Conservation (phyloP, 345 rosid genomes). For the Stellera chamaejasme region DNA sequence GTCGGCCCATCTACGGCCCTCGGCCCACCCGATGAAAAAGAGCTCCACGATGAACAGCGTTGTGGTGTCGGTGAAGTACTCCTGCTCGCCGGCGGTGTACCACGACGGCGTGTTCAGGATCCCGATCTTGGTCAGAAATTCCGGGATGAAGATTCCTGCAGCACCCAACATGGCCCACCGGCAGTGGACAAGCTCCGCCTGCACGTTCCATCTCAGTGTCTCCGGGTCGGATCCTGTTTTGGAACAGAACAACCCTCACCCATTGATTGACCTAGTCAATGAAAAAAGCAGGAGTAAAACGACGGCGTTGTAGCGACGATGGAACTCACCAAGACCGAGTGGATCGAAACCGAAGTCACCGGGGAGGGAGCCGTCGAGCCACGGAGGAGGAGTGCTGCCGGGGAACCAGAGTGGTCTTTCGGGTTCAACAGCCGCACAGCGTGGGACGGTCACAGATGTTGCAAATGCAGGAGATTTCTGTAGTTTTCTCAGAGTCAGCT, state of each 20-base stretch:
- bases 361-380: slow-evolving; percentile 93
- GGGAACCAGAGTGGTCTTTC: slow-evolving; percentile 98
- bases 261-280: background rate
- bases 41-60: slow-evolving; percentile 75
- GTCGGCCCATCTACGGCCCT: slow-evolving; percentile 97
- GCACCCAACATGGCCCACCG: slow-evolving; percentile 99
- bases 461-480: slow-evolving; percentile 14
- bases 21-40: slow-evolving; percentile 92
- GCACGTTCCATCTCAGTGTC: slow-evolving; percentile 83
- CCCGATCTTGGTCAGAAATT: slow-evolving; percentile 80
- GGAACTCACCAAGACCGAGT: slow-evolving; percentile 70
- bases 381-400: slow-evolving; percentile 91
- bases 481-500: slow-evolving; percentile 38
- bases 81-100: slow-evolving; percentile 77
- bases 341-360: slow-evolving; percentile 99
- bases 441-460: slow-evolving; percentile 30
- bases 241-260: background rate
- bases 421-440: slow-evolving; percentile 67
- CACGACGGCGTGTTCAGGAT: slow-evolving; percentile 92
- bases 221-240: slow-evolving; percentile 87
- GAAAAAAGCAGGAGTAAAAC: background rate
- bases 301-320: background rate
- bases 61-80: slow-evolving; percentile 90
- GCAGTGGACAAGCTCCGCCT: slow-evolving; percentile 86
- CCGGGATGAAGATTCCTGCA: slow-evolving; percentile 94